Conservation (phyloP, 768 basidiomycete genomes). For the Podaxis sp. region DNA sequence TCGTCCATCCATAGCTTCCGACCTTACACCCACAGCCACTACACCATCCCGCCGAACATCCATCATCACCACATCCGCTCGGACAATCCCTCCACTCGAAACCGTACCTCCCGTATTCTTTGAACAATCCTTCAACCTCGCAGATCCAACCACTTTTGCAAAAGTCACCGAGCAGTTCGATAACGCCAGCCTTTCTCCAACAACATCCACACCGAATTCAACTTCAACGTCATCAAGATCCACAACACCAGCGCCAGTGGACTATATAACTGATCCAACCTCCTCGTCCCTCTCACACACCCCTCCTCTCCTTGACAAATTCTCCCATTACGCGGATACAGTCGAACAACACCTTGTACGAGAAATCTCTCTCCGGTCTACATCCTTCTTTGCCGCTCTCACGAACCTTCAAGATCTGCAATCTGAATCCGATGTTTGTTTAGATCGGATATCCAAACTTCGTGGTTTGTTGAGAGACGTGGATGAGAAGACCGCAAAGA, state of each 20-base stretch:
- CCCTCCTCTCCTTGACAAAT: conserved; percentile 79
- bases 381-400: conserved; percentile 95
- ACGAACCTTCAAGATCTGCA: conserved; percentile 93
- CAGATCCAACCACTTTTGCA: conserved; percentile 75
- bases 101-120: conserved; percentile 85
- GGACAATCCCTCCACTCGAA: conserved; percentile 66
- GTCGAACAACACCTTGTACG: conserved; percentile 93
- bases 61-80: conserved; percentile 27
- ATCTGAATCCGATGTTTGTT: conserved; percentile 81
- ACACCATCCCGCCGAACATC: conserved; percentile 20
- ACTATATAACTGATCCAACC: conserved; percentile 49
- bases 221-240: conserved; percentile 11
- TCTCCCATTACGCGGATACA: conserved; percentile 90
- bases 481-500: conserved; percentile 73
- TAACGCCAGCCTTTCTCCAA: neutral
- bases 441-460: conserved; percentile 72
- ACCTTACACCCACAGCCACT: conserved; percentile 19
- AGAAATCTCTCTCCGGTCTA: conserved; percentile 87
- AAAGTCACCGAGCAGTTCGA: conserved; percentile 66
- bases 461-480: conserved; percentile 73
- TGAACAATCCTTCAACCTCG: conserved; percentile 71
- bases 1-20: conserved; percentile 14
- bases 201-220: conserved; percentile 23
- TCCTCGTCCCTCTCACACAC: conserved; percentile 54
- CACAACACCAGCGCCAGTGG: conserved; percentile 23